Evolutionary conservation across 768 basidiomycete species (phyloP), one percentile per base, ranked within the genome.

Genomic region (Scleroderma citrinum): DNA sequence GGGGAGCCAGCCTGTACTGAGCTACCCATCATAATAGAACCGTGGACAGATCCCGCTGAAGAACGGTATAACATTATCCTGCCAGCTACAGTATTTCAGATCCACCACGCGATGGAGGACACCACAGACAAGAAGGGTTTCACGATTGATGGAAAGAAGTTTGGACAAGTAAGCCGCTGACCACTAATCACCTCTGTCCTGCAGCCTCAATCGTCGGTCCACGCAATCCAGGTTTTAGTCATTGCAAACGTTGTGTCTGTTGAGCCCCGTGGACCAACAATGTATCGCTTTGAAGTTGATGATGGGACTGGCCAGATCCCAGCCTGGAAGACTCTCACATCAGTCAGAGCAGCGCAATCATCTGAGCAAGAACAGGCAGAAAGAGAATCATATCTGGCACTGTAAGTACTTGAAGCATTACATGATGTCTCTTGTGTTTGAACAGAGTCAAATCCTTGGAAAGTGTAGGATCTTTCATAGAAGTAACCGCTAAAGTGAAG

Each of bases 1-100:
- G 16, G 32, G 43, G 19, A 36, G 7, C 26, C 26, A 29, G 24
- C 12, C 34, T 5, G 20, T 29, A 17, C 12, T 17, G 51, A 57
- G 14, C 55, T 48, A 23, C 40, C 41, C 6, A 44, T 54, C 23
- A 10, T 34, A 7, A 30, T 50, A 3, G 29, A 36, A 52, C 36
- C 45, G 36, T 53, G 39, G 17, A 34, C 50, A 24, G 39, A 49
- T 16, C 30, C 44, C 13, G 26, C 24, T 46, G 19, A 44, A 13
- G 8, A 24, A 11, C 49, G 45, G 55, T 44, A 40, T 12, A 2
- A 51, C 0, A 40, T 46, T 1, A 59, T 73, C 19, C 69, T 76
- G 34, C 81, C 84, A 1, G 69, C 79, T 3, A 83, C 80, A 7
- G 71, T 85, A 26, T 71, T 70, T 24, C 83, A 85, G 56, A 49